phyloP scores from a whole-genome alignment of 306 rosid species.

The Mimosa bimucronata region DNA sequence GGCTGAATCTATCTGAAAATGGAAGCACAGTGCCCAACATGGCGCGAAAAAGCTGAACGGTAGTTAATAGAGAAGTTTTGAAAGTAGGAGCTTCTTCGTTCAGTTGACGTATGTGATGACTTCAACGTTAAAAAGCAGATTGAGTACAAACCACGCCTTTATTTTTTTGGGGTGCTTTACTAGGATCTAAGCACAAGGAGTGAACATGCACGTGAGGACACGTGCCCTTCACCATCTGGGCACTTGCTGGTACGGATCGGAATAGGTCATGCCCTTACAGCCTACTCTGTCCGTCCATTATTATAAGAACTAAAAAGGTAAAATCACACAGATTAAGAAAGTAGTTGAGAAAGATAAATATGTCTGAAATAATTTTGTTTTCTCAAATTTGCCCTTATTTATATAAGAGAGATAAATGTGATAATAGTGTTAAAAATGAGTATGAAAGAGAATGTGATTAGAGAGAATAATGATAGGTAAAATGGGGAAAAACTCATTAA shows the following conservation, averaged over 20 bases:
- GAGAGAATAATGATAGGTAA: too few species aligned
- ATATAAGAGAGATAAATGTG: too few species aligned
- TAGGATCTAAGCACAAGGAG: not conserved
- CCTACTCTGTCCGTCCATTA: too few species aligned
- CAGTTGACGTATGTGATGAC: not conserved
- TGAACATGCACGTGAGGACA: not conserved
- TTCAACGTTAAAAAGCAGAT: not conserved
- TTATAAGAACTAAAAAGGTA: too few species aligned
- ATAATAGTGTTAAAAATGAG: too few species aligned
- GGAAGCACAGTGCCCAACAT: not conserved
- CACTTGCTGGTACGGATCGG: not conserved
- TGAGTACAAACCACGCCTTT: not conserved
- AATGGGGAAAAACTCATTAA: too few species aligned
- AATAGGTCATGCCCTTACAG: too few species aligned
- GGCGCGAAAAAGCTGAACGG: not conserved
- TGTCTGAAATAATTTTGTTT: too few species aligned
- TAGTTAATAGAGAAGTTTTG: not conserved
- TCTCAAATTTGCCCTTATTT: too few species aligned
- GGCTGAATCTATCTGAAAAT: not conserved
- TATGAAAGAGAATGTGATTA: too few species aligned
- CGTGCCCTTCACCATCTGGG: not conserved
- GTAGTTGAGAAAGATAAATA: too few species aligned
- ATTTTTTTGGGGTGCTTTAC: not conserved
- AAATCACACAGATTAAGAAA: too few species aligned
- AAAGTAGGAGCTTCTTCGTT: not conserved